phyloP scores from a whole-genome alignment of 2,329 filamentous ascomycete genomes.

The Colletotrichum truncatum region DNA sequence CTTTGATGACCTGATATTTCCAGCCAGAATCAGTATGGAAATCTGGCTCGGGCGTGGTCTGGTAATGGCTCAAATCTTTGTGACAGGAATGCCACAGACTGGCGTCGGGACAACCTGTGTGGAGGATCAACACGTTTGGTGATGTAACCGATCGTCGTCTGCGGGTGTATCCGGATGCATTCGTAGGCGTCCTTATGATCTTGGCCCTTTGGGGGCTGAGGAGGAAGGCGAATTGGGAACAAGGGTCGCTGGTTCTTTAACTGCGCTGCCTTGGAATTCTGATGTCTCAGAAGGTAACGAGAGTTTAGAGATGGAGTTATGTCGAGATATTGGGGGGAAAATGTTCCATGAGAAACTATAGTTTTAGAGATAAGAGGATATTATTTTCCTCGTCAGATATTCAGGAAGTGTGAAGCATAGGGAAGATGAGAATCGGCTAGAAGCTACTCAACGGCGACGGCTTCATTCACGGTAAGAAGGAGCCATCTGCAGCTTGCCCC shows the following conservation, averaged over 20 bases:
- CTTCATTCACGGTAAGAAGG: not conserved
- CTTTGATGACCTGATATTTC: not conserved
- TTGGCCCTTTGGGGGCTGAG: not conserved
- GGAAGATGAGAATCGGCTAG: not conserved
- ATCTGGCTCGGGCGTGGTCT: not conserved
- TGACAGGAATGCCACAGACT: not conserved
- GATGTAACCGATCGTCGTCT: constrained; percentile 24
- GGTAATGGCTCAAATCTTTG: not conserved
- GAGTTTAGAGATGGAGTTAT: too few relatives aligned
- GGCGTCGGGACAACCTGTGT: constrained; percentile 13
- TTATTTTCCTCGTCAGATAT: not conserved
- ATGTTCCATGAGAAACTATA: not conserved
- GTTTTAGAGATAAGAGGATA: not conserved
- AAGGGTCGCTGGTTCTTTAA: not conserved
- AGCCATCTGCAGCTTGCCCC: not conserved
- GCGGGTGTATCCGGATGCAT: constrained; percentile 15
- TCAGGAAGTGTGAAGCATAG: too few relatives aligned
- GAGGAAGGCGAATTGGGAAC: not conserved
- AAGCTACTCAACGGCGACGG: not conserved
- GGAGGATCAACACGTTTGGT: constrained; percentile 3
- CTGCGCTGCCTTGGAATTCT: constrained; percentile 11
- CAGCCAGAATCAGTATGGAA: not conserved
- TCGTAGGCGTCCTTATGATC: not conserved
- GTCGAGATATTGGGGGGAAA: not conserved
- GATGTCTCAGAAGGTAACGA: not conserved